Base-by-base conservation (phyloP, 495 filamentous ascomycete species). In the Annulohypoxylon moriforme region DNA sequence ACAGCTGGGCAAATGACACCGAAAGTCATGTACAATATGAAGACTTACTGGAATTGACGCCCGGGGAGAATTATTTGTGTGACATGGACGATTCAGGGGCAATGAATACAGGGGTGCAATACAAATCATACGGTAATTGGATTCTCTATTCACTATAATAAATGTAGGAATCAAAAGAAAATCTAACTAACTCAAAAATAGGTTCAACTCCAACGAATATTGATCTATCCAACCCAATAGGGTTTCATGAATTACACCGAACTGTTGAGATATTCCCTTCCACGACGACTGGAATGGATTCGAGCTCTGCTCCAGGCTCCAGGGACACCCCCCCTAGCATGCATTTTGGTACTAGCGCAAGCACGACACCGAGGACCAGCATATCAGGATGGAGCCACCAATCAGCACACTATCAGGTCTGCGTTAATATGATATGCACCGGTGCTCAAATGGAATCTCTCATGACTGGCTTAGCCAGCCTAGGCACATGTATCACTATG, bases 311-410 rank as follows among this genome's bases (percentile, higher is more conserved):
- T 16, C 14, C 49, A 5, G 11, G 49, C 11, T 53, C 25, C 13
- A 53, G 49, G 25, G 49, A 53, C 4, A 53, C 49, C 5, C 49
- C 49, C 10, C 49, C 49, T 14, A 29, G 24, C 16, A 29, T 53
- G 25, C 24, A 29, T 13, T 11, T 53, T 13, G 25, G 25, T 29
- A 53, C 22, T 31, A 53, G 49, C 6, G 25, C 49, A 14, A 53
- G 49, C 49, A 53, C 49, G 4, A 53, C 49, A 16, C 49, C 49
- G 7, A 53, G 49, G 13, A 53, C 49, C 3, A 53, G 49, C 11
- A 53, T 53, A n/a, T 53, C 49, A 53, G 25, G 49, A n/a, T 53
- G 49, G 49, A 25, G 49, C n/a, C 24, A 53, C 14, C 49, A 53
- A 16, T 53, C 49, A 5, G 49, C 49, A 31, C 25, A 53, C 25